Percentiles rank a stretch among this genome's conserved stretches.
phyloP scores from a whole-genome alignment of 2,329 filamentous ascomycete genomes.

The Colletotrichum tropicicola region DNA sequence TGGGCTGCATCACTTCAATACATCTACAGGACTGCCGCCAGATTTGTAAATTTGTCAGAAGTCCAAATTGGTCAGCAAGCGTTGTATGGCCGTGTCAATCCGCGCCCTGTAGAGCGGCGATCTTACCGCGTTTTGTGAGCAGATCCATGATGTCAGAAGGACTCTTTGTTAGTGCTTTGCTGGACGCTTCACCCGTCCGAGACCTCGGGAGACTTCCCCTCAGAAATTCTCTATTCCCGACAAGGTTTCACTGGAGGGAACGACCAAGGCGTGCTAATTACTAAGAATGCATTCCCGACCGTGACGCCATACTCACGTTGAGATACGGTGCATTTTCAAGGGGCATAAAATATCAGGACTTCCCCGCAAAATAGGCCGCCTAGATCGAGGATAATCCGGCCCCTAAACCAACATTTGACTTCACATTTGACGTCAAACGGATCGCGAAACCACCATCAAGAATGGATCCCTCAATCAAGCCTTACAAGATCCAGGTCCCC shows the following conservation, averaged over 20 bases:
- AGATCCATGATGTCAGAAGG: slow-evolving; percentile 14
- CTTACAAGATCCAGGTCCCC: slow-evolving; percentile 45
- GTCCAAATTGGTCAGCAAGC: not conserved
- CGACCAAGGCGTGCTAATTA: not conserved
- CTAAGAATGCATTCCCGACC: not conserved
- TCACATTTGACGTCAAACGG: not conserved
- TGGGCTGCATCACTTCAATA: not conserved
- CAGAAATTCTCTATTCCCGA: too few species aligned
- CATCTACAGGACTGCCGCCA: too few species aligned
- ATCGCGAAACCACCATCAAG: not conserved
- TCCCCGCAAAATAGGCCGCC: not conserved
- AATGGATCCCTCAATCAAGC: slow-evolving; percentile 37
- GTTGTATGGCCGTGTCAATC: not conserved
- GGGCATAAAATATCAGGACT: not conserved
- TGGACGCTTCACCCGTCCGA: not conserved
- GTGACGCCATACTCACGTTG: slow-evolving; percentile 20
- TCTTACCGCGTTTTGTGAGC: not conserved
- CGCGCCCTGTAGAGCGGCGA: not conserved
- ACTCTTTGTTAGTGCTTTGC: not conserved
- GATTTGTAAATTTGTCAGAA: not conserved
- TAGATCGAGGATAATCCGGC: not conserved
- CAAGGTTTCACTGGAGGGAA: too few species aligned
- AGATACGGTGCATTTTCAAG: not conserved
- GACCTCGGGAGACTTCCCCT: not conserved
- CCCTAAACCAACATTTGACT: too few species aligned